Evolutionary conservation across 441 rosid species (phyloP).

Genomic region (Corymbia citriodora): DNA sequence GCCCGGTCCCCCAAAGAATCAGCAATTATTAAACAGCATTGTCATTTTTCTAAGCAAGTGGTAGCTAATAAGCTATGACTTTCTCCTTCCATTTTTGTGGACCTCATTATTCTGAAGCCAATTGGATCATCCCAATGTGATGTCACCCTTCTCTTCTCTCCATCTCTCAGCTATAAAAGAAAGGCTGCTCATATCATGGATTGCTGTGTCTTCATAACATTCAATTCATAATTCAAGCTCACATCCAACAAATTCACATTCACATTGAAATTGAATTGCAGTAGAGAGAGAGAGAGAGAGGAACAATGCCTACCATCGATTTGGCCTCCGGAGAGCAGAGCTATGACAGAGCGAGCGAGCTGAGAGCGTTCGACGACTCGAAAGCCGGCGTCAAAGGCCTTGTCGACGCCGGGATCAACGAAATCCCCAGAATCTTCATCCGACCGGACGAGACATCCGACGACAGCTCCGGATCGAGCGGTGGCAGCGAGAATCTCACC

Average conservation of each 20-base stretch:
- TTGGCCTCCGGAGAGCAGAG: neutral
- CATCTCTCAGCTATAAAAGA: neutral
- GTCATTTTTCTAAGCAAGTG: neutral
- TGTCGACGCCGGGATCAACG: neutral
- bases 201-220: neutral
- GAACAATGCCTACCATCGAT: neutral
- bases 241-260: neutral
- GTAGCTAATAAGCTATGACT: neutral
- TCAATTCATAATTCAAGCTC: neutral
- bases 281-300: neutral
- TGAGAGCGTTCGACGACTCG: neutral
- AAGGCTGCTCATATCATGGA: neutral
- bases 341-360: neutral
- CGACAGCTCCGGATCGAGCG: neutral
- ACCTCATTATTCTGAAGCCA: neutral
- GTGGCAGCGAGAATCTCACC: neutral
- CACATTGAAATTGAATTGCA: neutral
- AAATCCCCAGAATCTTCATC: constrained; percentile 39
- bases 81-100: neutral
- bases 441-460: neutral
- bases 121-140: accelerated
- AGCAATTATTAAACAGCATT: neutral
- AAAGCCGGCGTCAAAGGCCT: neutral
- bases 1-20: neutral
- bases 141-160: neutral